A percentile compares a stretch with the other conserved stretches of the same genome.
phyloP scores from a whole-genome alignment of 495 filamentous ascomycete species.

The Annulohypoxylon moriforme region DNA sequence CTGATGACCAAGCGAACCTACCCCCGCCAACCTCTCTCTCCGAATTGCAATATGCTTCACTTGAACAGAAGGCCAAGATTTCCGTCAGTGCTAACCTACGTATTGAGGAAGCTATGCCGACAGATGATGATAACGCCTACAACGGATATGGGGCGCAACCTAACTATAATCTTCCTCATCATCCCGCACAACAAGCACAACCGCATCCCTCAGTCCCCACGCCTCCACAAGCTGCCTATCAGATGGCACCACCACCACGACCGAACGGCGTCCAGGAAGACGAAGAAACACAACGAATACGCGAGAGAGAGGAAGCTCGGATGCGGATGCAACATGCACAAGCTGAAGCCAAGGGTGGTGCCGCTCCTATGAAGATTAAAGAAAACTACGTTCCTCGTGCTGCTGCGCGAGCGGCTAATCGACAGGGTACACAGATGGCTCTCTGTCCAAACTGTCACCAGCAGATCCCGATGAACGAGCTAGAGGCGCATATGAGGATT shows the following conservation, averaged over 20 bases:
- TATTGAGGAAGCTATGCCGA: slow-evolving; percentile 96
- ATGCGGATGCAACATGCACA: slow-evolving; percentile 81
- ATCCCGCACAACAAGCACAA: slow-evolving; percentile 44
- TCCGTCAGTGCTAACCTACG: slow-evolving; percentile 82
- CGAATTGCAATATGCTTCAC: slow-evolving; percentile 90
- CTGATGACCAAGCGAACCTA: slow-evolving; percentile 85
- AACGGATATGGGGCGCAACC: slow-evolving; percentile 65
- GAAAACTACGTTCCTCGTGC: slow-evolving; percentile 92
- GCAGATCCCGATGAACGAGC: slow-evolving; percentile 83
- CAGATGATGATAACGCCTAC: slow-evolving; percentile 71
- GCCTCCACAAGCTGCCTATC: slow-evolving; percentile 52
- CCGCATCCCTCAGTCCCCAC: slow-evolving; percentile 51
- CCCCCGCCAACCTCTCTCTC: slow-evolving; percentile 89
- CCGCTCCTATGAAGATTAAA: slow-evolving; percentile 90
- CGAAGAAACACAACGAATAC: slow-evolving; percentile 74
- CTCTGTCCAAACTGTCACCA: slow-evolving; percentile 96
- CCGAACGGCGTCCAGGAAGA: slow-evolving; percentile 62
- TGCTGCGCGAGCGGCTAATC: slow-evolving; percentile 72
- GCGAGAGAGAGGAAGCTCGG: slow-evolving; percentile 74
- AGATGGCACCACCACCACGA: slow-evolving; percentile 45
- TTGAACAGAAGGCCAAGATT: slow-evolving; percentile 93
- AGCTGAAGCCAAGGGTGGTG: slow-evolving; percentile 74
- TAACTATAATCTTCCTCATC: slow-evolving; percentile 47
- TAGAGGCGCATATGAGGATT: slow-evolving; percentile 95
- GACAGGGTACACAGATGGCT: slow-evolving; percentile 71